phyloP scores from a whole-genome alignment of 495 filamentous ascomycete species.

The Cercophora samala region DNA sequence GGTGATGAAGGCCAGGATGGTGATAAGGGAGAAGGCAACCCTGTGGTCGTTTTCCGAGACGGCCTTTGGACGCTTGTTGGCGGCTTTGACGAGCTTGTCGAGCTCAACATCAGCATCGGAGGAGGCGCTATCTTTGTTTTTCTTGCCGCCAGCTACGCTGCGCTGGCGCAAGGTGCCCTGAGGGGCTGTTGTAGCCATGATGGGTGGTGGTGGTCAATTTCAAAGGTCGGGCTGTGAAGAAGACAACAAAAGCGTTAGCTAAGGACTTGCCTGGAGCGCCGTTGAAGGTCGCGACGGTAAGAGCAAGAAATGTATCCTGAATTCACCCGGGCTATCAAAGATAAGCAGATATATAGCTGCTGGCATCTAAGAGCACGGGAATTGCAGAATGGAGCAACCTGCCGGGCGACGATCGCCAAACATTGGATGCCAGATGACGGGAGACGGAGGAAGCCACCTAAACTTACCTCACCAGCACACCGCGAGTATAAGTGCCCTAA shows the following conservation, averaged over 20 bases:
- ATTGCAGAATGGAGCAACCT: not conserved
- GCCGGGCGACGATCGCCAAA: not conserved
- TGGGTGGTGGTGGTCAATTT: conserved; percentile 12
- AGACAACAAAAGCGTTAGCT: conserved; percentile 7
- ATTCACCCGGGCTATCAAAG: not conserved
- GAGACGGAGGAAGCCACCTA: conserved; percentile 1
- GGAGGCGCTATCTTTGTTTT: conserved; percentile 40
- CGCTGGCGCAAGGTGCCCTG: conserved; percentile 54
- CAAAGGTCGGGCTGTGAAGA: conserved; percentile 12
- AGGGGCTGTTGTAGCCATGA: conserved; percentile 39
- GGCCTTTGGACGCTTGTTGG: conserved; percentile 16
- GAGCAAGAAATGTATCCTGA: not conserved
- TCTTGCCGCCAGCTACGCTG: conserved; percentile 47
- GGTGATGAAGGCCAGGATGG: conserved; percentile 79
- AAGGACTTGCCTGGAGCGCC: conserved; percentile 4
- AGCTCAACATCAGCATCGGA: conserved; percentile 49
- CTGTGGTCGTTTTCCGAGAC: conserved; percentile 78
- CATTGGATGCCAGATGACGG: not conserved
- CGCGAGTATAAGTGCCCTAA: not conserved
- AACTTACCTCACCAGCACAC: conserved; percentile 18
- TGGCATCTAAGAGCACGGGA: conserved; percentile 2
- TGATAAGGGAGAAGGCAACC: conserved; percentile 73
- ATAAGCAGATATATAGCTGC: not conserved
- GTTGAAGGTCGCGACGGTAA: not conserved
- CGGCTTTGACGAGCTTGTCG: conserved; percentile 41